Percentiles rank a stretch among this genome's conserved stretches.
Conservation (phyloP, 164 flowering plant species). For the Malania oleifera region DNA sequence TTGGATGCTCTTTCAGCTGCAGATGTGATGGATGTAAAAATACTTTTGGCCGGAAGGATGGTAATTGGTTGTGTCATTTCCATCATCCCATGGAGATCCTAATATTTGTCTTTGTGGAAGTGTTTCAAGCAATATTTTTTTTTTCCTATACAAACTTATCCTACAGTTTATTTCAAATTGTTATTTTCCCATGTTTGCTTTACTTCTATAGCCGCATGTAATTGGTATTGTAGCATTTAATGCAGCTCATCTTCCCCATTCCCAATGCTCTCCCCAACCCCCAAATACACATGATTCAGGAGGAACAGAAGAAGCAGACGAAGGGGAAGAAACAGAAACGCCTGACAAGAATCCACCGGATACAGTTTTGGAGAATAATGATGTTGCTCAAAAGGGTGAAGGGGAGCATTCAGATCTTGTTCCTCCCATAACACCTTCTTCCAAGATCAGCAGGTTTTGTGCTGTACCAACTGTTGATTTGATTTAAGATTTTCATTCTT, state of each 20-base stretch:
- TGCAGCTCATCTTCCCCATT: no score
- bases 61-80: constrained; percentile 17
- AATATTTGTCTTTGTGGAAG: background rate
- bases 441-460: constrained; percentile 15
- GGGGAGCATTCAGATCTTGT: constrained; percentile 9
- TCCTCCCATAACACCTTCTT: constrained; percentile 3
- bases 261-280: no score
- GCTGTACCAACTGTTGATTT: background rate
- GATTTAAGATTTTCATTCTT: background rate
- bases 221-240: no score
- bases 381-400: background rate
- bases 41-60: constrained; percentile 34
- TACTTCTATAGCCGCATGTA: no score
- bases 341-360: constrained; percentile 8
- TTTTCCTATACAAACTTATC: no score
- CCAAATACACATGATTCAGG: background rate
- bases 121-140: no score
- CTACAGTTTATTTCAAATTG: background rate
- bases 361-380: background rate
- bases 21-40: constrained; percentile 43
- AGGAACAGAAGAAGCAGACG: constrained; percentile 16
- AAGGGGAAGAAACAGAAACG: constrained; percentile 6
- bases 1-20: constrained; percentile 45
- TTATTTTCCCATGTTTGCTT: background rate
- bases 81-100: background rate